phyloP scores from a whole-genome alignment of 345 rosid species.

The Populus pruinosa region DNA sequence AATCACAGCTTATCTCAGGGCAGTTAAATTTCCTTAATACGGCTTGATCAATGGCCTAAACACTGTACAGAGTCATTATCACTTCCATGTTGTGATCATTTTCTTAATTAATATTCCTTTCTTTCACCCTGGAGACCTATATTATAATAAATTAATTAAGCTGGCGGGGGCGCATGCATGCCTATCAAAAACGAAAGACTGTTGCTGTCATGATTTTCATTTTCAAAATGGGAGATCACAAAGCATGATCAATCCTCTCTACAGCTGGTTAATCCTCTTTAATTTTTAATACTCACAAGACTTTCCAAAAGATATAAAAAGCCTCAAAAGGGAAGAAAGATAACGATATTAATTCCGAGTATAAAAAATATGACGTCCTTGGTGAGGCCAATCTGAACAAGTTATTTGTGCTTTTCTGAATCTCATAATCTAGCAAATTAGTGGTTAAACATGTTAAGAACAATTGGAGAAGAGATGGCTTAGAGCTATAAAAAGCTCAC shows the following conservation, averaged over 20 bases:
- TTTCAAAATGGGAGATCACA: not conserved
- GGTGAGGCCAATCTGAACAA: not conserved
- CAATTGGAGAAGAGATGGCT: not conserved
- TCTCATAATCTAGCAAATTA: slow-evolving; percentile 8
- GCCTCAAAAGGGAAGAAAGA: not conserved
- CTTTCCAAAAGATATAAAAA: not conserved
- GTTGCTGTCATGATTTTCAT: not conserved
- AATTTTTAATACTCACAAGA: no score
- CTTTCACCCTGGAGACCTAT: no score
- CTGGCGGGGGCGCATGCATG: not conserved
- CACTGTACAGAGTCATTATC: no score
- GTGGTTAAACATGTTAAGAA: not conserved
- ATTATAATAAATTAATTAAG: not conserved
- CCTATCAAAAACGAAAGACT: not conserved
- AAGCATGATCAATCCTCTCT: not conserved
- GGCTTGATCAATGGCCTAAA: not conserved
- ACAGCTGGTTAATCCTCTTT: not conserved
- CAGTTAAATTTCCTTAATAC: not conserved
- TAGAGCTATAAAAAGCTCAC: not conserved
- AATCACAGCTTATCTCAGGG: not conserved
- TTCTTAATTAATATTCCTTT: no score
- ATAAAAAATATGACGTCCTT: slow-evolving; percentile 9
- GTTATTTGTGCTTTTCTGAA: not conserved
- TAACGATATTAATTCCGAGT: not conserved
- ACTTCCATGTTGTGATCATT: no score